Conservation (phyloP, 371 early-diverging fungal genomes). For the Mortierella sp. region DNA sequence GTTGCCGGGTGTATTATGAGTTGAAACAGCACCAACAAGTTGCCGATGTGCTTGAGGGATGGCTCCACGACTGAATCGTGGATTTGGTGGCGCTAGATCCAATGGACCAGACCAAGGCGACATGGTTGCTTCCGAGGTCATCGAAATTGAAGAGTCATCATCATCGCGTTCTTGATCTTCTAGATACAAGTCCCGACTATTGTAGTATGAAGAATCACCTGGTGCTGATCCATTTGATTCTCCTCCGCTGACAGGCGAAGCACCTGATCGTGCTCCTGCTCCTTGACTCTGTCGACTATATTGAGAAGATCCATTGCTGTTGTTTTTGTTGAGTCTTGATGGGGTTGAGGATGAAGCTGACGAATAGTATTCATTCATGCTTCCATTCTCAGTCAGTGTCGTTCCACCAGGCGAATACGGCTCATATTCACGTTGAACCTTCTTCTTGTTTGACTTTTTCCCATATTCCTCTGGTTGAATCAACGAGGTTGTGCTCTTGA, state of each 20-base stretch:
- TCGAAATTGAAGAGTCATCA: slow-evolving; percentile 23
- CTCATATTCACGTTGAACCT: slow-evolving; percentile 5
- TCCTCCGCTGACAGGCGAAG: background rate
- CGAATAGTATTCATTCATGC: slow-evolving; percentile 36
- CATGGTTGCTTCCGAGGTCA: slow-evolving; percentile 38
- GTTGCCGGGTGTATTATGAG: background rate
- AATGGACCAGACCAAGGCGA: slow-evolving; percentile 42
- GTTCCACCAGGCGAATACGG: slow-evolving; percentile 43
- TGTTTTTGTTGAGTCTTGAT: slow-evolving; percentile 27
- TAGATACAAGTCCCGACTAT: slow-evolving; percentile 33
- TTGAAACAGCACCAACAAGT: slow-evolving; percentile 23
- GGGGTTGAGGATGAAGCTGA: slow-evolving; percentile 21
- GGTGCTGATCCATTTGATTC: slow-evolving; percentile 3
- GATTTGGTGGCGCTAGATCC: slow-evolving; percentile 54
- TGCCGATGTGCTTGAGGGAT: slow-evolving; percentile 50
- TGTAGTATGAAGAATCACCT: slow-evolving; percentile 33
- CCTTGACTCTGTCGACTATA: slow-evolving; percentile 14
- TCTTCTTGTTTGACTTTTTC: slow-evolving; percentile 24
- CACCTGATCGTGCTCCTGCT: background rate
- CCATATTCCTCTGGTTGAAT: slow-evolving; percentile 27
- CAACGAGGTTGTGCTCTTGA: slow-evolving; percentile 49
- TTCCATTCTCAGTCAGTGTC: slow-evolving; percentile 40
- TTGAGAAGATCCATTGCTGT: slow-evolving; percentile 30
- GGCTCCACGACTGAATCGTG: slow-evolving; percentile 52
- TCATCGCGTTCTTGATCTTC: slow-evolving; percentile 40